Base-by-base conservation (phyloP, 2,329 filamentous ascomycete genomes). In the Didymellaceae sp. region DNA sequence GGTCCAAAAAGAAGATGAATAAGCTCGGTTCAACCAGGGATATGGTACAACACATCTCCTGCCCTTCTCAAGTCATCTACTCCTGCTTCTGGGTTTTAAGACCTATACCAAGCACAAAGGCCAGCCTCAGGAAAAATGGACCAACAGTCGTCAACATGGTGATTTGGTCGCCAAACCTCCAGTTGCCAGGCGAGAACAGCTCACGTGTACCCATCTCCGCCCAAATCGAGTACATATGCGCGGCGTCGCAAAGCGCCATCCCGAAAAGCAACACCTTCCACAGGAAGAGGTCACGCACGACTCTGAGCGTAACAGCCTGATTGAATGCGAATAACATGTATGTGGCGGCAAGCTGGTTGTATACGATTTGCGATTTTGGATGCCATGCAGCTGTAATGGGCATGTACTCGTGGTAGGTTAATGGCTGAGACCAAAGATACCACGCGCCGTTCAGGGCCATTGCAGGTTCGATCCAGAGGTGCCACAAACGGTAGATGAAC, bases 241-340 rank as follows among this genome's bases (percentile, higher is more conserved):
- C 87, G 24, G 88, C 70, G 72, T 92, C 89, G 22, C 87, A 89
- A n/a, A 91, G 66, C 26, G 91, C 77, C 44, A 92, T 75, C 24
- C 82, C 86, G 21, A 87, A 73, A 6, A 92, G 75, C 10, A 92
- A 77, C 1, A 82, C 78, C 57, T 77, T 80, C 89, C 89, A 93
- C 38, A 91, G 87, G 17, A 78, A 77, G 18, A 87, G 65, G 70
- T 91, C 86, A 24, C 77, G 77, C 7, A 88, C 88, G 7, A 83
- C 79, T 21, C 89, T 84, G 55, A 93, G 79, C 9, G 92, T 85
- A 16, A 91, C 73, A 1, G 86, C 88, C 74, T 93, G 87, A 74
- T 88, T 90, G 65, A 92, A 75, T 21, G 89, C 85, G 73, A 92
- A 91, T 49, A 90, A 81, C 30, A 91, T 70, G 74, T 91, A 93